phyloP scores from a whole-genome alignment of 805 yeast genomes.

The Wickerhamia fluorescens region DNA sequence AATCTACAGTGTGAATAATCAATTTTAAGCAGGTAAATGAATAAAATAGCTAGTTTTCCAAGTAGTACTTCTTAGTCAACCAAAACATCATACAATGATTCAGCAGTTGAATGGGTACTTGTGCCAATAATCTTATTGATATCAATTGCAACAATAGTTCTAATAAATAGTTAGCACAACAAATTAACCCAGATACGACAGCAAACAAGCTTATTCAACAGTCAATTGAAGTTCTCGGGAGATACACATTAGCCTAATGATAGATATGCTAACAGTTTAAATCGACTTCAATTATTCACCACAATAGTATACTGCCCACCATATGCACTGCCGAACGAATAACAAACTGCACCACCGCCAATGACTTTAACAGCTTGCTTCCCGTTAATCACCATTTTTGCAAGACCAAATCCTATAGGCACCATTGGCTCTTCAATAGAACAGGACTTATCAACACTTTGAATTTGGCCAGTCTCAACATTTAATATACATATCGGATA shows the following conservation, averaged over 20 bases:
- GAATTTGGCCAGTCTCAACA: not conserved
- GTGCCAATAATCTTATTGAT: not conserved
- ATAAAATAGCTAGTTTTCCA: no score
- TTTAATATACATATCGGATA: not conserved
- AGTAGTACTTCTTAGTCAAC: no score
- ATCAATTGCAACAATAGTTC: not conserved
- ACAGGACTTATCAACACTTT: not conserved
- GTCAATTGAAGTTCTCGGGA: not conserved
- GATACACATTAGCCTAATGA: not conserved
- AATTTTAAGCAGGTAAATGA: no score
- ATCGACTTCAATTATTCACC: no score
- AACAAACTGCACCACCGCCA: constrained; percentile 80
- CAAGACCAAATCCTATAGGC: constrained; percentile 47
- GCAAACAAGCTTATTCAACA: not conserved
- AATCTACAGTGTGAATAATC: no score
- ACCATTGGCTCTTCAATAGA: constrained; percentile 31
- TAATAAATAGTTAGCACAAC: not conserved
- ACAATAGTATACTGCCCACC: constrained; percentile 14
- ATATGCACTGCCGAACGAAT: constrained; percentile 59
- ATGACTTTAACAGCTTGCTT: constrained; percentile 13
- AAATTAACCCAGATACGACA: not conserved
- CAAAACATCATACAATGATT: no score
- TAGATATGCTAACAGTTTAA: no score
- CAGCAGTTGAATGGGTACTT: no score
- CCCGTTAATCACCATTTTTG: constrained; percentile 5